phyloP scores from a whole-genome alignment of 2,329 filamentous ascomycete species.

The Trichoderma endophyticum region DNA sequence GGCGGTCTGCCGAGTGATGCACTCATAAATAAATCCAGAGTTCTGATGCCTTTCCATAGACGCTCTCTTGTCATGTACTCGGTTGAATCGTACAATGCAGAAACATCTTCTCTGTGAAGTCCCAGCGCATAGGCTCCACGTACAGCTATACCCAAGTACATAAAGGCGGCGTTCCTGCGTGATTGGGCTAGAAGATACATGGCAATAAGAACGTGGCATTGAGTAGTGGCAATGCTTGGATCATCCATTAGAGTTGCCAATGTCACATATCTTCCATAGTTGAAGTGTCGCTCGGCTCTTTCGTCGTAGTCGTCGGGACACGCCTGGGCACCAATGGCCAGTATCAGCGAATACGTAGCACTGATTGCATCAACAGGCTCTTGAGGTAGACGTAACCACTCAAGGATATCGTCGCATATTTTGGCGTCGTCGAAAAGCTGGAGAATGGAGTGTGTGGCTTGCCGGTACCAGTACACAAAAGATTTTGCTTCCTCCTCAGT shows the following conservation, averaged over 20 bases:
- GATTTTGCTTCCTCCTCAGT: not conserved
- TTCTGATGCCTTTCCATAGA: not conserved
- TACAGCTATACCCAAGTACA: not conserved
- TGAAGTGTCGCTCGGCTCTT: not conserved
- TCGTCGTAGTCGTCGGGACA: not conserved
- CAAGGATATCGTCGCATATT: not conserved
- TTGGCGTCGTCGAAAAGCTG: not conserved
- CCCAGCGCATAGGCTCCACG: not conserved
- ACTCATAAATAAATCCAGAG: not conserved
- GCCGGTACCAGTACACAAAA: not conserved
- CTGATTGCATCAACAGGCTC: not conserved
- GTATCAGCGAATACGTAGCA: not conserved
- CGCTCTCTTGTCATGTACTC: not conserved
- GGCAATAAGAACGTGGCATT: not conserved
- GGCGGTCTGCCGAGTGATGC: not conserved
- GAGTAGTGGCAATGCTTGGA: not conserved
- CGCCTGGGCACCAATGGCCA: not conserved
- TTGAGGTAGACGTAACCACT: not conserved
- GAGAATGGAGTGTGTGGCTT: not conserved
- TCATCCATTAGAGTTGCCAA: slow-evolving; percentile 1
- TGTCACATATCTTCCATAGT: not conserved
- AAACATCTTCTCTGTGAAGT: not conserved
- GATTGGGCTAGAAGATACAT: not conserved
- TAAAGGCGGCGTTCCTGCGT: not conserved
- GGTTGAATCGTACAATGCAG: not conserved